Conservation (phyloP, 441 rosid genomes). For the Jatropha multifida region DNA sequence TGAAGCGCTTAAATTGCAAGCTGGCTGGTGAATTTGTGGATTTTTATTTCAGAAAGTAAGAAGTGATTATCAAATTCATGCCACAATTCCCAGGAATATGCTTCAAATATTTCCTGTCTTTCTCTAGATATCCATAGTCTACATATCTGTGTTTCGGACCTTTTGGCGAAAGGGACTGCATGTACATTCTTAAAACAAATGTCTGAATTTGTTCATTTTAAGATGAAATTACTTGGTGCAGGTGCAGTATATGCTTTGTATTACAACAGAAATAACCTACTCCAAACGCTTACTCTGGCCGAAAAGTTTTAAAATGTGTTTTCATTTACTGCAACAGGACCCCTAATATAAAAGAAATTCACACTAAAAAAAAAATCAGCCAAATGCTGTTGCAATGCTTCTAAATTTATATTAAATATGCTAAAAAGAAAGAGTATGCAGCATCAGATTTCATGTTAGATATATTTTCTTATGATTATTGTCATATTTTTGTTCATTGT, state of each 20-base stretch:
- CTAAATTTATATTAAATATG: neutral
- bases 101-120: neutral
- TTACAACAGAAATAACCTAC: neutral
- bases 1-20: constrained; percentile 15
- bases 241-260: neutral
- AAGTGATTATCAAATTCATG: neutral
- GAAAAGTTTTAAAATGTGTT: neutral
- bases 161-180: neutral
- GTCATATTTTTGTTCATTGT: neutral
- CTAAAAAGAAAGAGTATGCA: neutral
- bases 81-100: neutral
- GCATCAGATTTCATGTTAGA: no score
- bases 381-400: neutral
- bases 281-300: neutral
- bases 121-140: neutral
- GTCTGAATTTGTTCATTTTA: neutral
- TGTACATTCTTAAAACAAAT: neutral
- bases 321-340: neutral
- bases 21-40: neutral
- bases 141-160: neutral
- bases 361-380: neutral
- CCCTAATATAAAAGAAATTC: neutral
- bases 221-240: neutral
- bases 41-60: constrained; percentile 11
- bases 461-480: constrained; percentile 3